phyloP scores from a whole-genome alignment of 192 early-diverging fungal species.

The Backusella liffmaniae region DNA sequence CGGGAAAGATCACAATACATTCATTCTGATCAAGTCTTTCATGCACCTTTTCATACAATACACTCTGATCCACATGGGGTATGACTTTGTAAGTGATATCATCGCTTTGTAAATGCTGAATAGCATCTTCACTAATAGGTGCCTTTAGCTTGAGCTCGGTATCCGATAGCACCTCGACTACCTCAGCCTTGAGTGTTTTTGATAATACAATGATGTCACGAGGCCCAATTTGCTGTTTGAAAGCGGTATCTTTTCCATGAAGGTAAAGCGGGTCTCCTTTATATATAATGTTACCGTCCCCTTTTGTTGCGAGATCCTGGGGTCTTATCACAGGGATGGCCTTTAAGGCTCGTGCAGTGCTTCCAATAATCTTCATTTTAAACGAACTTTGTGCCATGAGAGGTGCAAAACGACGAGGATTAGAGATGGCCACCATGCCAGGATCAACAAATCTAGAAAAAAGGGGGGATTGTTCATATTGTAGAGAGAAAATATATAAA shows the following conservation, averaged over 20 bases:
- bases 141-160: slow-evolving; percentile 67
- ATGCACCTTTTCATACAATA: slow-evolving; percentile 81
- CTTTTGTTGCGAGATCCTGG: slow-evolving; percentile 78
- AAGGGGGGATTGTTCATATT: slow-evolving; percentile 16
- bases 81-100: slow-evolving; percentile 46
- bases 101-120: slow-evolving; percentile 47
- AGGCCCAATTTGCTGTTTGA: slow-evolving; percentile 65
- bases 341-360: slow-evolving; percentile 68
- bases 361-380: slow-evolving; percentile 79
- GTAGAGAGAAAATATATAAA: too few species aligned
- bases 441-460: slow-evolving; percentile 85
- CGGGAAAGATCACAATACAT: slow-evolving; percentile 98
- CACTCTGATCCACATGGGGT: slow-evolving; percentile 87
- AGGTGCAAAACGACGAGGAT: slow-evolving; percentile 69
- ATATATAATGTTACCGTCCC: slow-evolving; percentile 62
- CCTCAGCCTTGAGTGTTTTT: slow-evolving; percentile 46
- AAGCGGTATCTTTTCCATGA: slow-evolving; percentile 63
- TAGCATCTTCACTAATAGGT: slow-evolving; percentile 65
- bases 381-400: slow-evolving; percentile 81
- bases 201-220: slow-evolving; percentile 51
- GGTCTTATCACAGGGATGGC: slow-evolving; percentile 91
- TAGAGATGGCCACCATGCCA: slow-evolving; percentile 78
- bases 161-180: slow-evolving; percentile 77
- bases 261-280: slow-evolving; percentile 55
- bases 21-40: slow-evolving; percentile 63